Evolutionary conservation across 768 basidiomycete genomes (phyloP), one percentile per base, ranked within the genome.

Genomic region (Russula emetica): DNA sequence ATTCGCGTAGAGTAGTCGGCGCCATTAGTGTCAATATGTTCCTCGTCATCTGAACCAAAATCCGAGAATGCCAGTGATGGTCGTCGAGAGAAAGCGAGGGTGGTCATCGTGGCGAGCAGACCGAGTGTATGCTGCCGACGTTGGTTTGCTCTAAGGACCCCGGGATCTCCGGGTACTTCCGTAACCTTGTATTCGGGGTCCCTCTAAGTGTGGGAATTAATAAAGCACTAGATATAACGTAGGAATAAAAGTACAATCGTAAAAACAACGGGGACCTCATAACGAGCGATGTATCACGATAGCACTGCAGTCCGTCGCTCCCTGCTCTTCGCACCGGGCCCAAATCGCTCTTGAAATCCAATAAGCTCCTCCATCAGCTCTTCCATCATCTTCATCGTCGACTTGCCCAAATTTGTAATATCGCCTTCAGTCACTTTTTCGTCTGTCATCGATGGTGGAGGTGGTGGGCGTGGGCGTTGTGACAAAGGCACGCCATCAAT

Each of bases 341-440:
- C 89, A 76, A 90, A 94, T 60, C 84, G 81, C 72, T 95, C 92
- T 76, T 95, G 94, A 72, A 96, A 95, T 44, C 76, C 79, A 67
- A 94, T 92, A 28, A 95, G 76, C 73, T 95, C 93, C 71, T 90
- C 84, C 86, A 94, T 94, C 11, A 96, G 78, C 69, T 90, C 91
- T 72, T 94, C 93, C 88, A 96, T 91, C 78, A 89, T 80, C 75
- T 83, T 86, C 84, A 90, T 88, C 45, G 88, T 88, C 71, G 72
- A 72, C 53, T 69, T 60, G 2, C 61, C 55, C 9, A 24, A 40
- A 7, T 38, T n/a, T 5, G 54, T 22, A 26, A 18, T 24, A n/a
- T 32, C 52, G 9, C 58, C 42, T 28, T 62, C 64, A 0, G 47
- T 30, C 18, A 24, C 42, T 49, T 66, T 70, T 51, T 72, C 74